Conservation (phyloP, 1,284 basidiomycete species). For the Caloboletus inedulis region DNA sequence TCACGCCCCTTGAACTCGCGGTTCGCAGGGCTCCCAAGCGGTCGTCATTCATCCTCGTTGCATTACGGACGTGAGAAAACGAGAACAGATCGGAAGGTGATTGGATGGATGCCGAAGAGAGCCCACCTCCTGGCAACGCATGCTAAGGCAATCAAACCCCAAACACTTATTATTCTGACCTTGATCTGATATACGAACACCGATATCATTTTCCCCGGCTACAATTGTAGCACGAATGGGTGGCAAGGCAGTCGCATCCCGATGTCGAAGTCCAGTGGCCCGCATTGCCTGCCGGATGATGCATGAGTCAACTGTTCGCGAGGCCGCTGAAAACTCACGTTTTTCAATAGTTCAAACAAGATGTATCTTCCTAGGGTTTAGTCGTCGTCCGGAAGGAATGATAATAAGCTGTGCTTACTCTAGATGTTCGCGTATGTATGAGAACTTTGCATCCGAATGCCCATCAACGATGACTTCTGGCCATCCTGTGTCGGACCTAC, state of each 20-base stretch:
- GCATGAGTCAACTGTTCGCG: background rate
- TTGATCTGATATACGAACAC: conserved; percentile 83
- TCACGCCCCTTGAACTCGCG: conserved; percentile 65
- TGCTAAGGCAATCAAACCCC: background rate
- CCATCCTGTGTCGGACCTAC: conserved; percentile 38
- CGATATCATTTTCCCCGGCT: conserved; percentile 66
- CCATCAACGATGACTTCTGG: conserved; percentile 75
- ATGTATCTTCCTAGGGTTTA: conserved; percentile 60
- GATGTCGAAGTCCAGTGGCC: conserved; percentile 55
- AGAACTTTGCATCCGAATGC: conserved; percentile 68
- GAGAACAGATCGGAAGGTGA: conserved; percentile 74
- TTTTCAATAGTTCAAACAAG: conserved; percentile 85
- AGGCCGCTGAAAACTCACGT: conserved; percentile 46
- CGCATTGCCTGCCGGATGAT: conserved; percentile 55
- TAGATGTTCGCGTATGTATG: conserved; percentile 87
- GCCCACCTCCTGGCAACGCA: conserved; percentile 61
- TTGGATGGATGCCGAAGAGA: conserved; percentile 50
- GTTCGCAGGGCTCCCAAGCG: conserved; percentile 68
- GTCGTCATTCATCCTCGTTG: conserved; percentile 61
- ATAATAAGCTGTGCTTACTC: conserved; percentile 49
- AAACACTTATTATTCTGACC: conserved; percentile 40
- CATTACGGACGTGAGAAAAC: conserved; percentile 77
- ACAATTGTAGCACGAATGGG: conserved; percentile 72
- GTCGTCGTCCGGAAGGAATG: background rate
- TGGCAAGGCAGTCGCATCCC: conserved; percentile 41